Evolutionary conservation across 2,329 filamentous ascomycete species (phyloP).

Genomic region (Paracorniculantispora psalliotae): DNA sequence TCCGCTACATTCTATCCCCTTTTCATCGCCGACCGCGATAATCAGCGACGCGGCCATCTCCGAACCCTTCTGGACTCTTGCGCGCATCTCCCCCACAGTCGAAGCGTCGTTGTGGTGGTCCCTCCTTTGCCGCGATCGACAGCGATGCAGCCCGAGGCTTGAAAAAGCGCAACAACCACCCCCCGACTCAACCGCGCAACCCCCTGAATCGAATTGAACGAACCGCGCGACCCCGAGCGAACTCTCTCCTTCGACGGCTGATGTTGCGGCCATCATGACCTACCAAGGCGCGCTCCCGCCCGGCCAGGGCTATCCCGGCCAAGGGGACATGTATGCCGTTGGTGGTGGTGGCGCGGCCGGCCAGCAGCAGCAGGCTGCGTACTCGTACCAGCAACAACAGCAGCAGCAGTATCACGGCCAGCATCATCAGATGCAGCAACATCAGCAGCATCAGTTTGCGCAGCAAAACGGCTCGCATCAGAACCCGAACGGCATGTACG

Average conservation of each 20-base stretch:
- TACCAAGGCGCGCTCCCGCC: slow-evolving; percentile 36
- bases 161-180: neutral
- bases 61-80: neutral
- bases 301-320: slow-evolving; percentile 35
- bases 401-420: slow-evolving; percentile 22
- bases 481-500: slow-evolving; percentile 22
- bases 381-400: slow-evolving; percentile 24
- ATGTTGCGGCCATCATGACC: slow-evolving; percentile 27
- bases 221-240: neutral
- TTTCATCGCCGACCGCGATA: neutral
- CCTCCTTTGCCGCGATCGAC: neutral
- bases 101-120: neutral
- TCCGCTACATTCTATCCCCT: neutral
- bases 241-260: neutral
- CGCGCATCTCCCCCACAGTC: neutral
- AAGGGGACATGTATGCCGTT: slow-evolving; percentile 25
- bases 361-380: slow-evolving; percentile 9
- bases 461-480: slow-evolving; percentile 18
- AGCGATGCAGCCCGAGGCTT: slow-evolving; percentile 10
- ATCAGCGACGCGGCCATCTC: neutral
- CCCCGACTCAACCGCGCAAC: neutral
- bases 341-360: slow-evolving; percentile 1
- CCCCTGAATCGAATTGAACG: slow-evolving; percentile 3
- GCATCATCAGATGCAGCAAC: slow-evolving; percentile 24
- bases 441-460: slow-evolving; percentile 20